These are phyloP conservation scores for Favolaschia claudopus DNA, from an alignment of 768 basidiomycete species.

Conservation along the genomic window DNA sequence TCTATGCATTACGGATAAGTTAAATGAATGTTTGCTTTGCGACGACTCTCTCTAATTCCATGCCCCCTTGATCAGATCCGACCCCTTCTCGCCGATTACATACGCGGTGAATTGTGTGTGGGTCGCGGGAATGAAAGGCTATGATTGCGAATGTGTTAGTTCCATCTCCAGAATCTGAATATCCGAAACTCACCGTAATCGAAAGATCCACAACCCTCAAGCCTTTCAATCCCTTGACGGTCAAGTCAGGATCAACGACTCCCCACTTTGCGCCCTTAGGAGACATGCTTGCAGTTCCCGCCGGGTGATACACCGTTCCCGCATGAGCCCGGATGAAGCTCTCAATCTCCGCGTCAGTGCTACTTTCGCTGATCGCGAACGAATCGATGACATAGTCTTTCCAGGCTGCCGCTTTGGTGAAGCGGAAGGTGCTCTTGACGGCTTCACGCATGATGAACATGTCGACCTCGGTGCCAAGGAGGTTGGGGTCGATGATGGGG, in stretches of 20 bases:
- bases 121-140: conserved; percentile 31
- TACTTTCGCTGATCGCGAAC: conserved; percentile 10
- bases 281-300: conserved; percentile 40
- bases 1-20: too few relatives aligned
- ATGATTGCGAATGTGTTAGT: background rate
- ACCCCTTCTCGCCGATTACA: conserved; percentile 32
- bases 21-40: too few relatives aligned
- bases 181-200: conserved; percentile 38
- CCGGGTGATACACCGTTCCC: conserved; percentile 38
- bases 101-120: conserved; percentile 32
- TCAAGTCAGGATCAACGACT: conserved; percentile 42
- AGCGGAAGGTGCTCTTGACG: conserved; percentile 26
- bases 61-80: conserved; percentile 31
- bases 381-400: conserved; percentile 28
- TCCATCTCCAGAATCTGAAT: background rate
- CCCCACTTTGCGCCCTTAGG: conserved; percentile 33
- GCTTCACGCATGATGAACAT: conserved; percentile 31
- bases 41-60: too few relatives aligned
- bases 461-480: conserved; percentile 39
- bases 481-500: conserved; percentile 55
- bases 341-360: conserved; percentile 38
- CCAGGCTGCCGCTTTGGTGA: conserved; percentile 29
- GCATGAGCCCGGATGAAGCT: conserved; percentile 30
- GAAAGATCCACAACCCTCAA: conserved; percentile 49
- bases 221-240: conserved; percentile 42